Conservation (phyloP, 371 early-diverging fungal genomes). For the Haplosporangium sp. region DNA sequence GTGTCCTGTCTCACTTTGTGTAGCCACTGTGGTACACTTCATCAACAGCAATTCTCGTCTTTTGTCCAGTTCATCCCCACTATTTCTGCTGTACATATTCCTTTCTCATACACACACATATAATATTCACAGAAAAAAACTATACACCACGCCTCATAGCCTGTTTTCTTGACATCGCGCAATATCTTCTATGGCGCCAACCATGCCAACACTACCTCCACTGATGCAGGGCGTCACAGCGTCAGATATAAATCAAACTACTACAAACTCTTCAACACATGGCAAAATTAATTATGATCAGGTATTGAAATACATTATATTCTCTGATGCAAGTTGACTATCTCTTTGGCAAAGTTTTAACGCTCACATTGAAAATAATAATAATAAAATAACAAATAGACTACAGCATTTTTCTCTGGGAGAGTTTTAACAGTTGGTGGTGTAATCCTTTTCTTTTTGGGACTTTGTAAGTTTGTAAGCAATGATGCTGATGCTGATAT, state of each 20-base stretch:
- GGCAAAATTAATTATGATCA: not conserved
- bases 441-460: conserved; percentile 21
- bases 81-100: no score
- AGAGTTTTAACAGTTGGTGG: conserved; percentile 38
- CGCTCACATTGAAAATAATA: no score
- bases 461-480: conserved; percentile 22
- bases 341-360: no score
- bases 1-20: not conserved
- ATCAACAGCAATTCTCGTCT: not conserved
- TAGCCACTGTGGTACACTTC: not conserved
- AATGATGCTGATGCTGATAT: not conserved
- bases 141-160: no score
- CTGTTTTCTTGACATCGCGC: no score
- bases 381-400: not conserved
- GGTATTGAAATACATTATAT: not conserved
- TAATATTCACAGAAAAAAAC: not conserved
- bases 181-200: not conserved
- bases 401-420: conserved; percentile 33
- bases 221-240: not conserved
- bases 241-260: not conserved
- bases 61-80: not conserved
- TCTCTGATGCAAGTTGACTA: not conserved
- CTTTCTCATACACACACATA: not conserved
- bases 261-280: not conserved
- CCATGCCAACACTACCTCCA: not conserved